Percentiles rank a stretch among this genome's conserved stretches.
phyloP scores from a whole-genome alignment of 2,329 filamentous ascomycete genomes.

The Penicillium nordicum region DNA sequence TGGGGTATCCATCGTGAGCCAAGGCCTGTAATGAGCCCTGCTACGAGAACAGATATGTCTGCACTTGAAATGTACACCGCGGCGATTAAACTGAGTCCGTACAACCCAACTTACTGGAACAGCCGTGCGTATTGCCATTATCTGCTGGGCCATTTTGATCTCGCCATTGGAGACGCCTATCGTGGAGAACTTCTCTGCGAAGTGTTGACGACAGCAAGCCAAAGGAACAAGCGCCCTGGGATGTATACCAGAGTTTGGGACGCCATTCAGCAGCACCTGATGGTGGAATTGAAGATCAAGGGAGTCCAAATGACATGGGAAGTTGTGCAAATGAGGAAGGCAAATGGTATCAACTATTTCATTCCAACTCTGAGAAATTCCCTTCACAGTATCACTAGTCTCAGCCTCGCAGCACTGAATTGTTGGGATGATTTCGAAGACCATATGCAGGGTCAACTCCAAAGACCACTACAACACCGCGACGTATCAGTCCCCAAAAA shows the following conservation, averaged over 20 bases:
- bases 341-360: conserved; percentile 30
- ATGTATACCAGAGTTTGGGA: conserved; percentile 31
- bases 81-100: conserved; percentile 34
- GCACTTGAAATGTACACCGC: conserved; percentile 37
- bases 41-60: conserved; percentile 5
- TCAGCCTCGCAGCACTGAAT: conserved; percentile 31
- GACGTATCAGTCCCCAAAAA: conserved; percentile 23
- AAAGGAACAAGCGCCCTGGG: conserved; percentile 20
- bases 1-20: conserved; percentile 25
- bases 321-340: conserved; percentile 19
- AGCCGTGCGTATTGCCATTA: conserved; percentile 37
- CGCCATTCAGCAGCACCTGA: conserved; percentile 34
- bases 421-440: conserved; percentile 30
- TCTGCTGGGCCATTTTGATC: conserved; percentile 31
- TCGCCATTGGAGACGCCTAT: conserved; percentile 39
- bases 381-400: conserved; percentile 29
- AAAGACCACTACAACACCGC: conserved; percentile 18
- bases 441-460: conserved; percentile 18
- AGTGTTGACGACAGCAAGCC: conserved; percentile 21
- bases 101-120: conserved; percentile 39
- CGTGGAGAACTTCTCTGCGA: conserved; percentile 36
- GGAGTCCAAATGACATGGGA: conserved; percentile 7
- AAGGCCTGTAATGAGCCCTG: conserved; percentile 17
- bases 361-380: conserved; percentile 28
- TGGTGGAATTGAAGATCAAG: conserved; percentile 13